Conservation (phyloP, 768 basidiomycete species). For the Russula earlei region DNA sequence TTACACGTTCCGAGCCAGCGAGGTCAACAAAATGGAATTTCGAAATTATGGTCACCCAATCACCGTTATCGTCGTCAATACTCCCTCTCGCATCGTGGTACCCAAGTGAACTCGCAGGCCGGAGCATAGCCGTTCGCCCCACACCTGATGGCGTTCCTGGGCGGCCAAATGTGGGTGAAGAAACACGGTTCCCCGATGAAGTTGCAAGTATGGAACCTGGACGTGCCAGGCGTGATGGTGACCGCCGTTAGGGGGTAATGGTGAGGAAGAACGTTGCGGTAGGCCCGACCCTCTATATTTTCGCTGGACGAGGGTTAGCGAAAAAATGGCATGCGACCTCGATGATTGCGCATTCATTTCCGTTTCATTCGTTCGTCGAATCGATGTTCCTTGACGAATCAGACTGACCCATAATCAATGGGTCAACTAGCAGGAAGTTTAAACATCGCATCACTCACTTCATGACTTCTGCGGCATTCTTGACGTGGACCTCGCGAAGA, state of each 20-base stretch:
- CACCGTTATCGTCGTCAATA: slow-evolving; percentile 56
- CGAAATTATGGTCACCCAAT: slow-evolving; percentile 84
- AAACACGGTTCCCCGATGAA: slow-evolving; percentile 41
- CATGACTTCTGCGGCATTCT: slow-evolving; percentile 84
- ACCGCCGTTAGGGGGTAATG: slow-evolving; percentile 63
- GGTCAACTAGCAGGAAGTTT: slow-evolving; percentile 6
- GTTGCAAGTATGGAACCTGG: slow-evolving; percentile 68
- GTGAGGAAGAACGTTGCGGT: slow-evolving; percentile 70
- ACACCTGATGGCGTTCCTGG: slow-evolving; percentile 67
- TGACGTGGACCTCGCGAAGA: slow-evolving; percentile 84
- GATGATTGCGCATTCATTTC: slow-evolving; percentile 99
- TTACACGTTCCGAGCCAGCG: slow-evolving; percentile 89
- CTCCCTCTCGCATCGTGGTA: slow-evolving; percentile 20
- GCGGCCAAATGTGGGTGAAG: slow-evolving; percentile 69
- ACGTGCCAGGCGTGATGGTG: slow-evolving; percentile 67
- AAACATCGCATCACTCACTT: slow-evolving; percentile 42
- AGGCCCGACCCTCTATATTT: slow-evolving; percentile 64
- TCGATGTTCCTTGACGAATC: slow-evolving; percentile 80
- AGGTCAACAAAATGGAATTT: slow-evolving; percentile 99
- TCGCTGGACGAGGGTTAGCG: slow-evolving; percentile 87
- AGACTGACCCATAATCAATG: slow-evolving; percentile 41
- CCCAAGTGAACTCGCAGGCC: slow-evolving; percentile 66
- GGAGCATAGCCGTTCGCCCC: slow-evolving; percentile 49
- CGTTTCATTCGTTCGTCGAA: slow-evolving; percentile 92
- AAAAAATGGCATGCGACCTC: slow-evolving; percentile 98